Evolutionary conservation across 129 eudicot species (phyloP).

Genomic region (Tagetes erecta): DNA sequence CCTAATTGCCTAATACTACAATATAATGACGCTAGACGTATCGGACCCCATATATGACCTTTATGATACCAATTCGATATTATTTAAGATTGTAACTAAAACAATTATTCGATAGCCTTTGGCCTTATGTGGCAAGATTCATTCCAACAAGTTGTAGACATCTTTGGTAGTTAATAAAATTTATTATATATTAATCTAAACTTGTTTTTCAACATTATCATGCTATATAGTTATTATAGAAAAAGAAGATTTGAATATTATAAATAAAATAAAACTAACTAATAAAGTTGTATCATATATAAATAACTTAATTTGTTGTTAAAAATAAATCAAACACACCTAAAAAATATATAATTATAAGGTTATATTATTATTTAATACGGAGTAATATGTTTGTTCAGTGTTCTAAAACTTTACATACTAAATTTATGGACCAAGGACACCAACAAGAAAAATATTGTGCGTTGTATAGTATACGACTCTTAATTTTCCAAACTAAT

Average conservation of each 20-base stretch:
- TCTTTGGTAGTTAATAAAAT: not conserved
- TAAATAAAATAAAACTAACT: not conserved
- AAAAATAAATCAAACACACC: no score
- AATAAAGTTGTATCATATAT: not conserved
- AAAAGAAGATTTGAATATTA: not conserved
- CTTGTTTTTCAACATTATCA: slow-evolving; percentile 13
- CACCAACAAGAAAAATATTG: no score
- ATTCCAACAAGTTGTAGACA: slow-evolving; percentile 17
- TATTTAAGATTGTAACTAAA: not conserved
- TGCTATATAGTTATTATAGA: slow-evolving; percentile 7
- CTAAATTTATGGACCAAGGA: no score
- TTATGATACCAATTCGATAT: not conserved
- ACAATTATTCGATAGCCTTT: not conserved
- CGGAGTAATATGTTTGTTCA: no score
- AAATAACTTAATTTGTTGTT: not conserved
- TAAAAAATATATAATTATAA: no score
- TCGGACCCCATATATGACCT: not conserved
- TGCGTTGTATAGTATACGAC: no score
- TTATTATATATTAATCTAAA: not conserved
- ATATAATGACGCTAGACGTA: not conserved
- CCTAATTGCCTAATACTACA: no score
- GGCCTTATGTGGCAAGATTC: slow-evolving; percentile 11
- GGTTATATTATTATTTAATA: no score
- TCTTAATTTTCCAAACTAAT: no score
- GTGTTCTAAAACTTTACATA: no score